These are phyloP conservation scores for Metschnikowia vanudenii DNA, from an alignment of 805 yeast species.

Conservation along the genomic window DNA sequence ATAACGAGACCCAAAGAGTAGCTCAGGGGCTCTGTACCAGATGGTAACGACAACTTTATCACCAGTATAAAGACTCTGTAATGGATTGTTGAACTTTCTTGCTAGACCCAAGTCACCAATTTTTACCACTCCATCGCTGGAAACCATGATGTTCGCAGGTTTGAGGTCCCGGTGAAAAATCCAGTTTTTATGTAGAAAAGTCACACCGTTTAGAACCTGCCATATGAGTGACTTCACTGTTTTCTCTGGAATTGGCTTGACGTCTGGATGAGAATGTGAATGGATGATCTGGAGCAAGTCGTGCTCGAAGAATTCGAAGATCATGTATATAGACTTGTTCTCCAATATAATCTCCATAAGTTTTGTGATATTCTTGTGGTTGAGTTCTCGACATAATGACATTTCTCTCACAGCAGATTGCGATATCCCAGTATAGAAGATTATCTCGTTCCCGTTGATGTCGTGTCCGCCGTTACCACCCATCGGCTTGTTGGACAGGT, in stretches of 20 bases:
- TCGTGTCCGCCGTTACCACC: slow-evolving; percentile 29
- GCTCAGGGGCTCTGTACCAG: slow-evolving; percentile 95
- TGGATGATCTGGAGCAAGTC: slow-evolving; percentile 93
- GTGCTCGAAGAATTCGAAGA: slow-evolving; percentile 94
- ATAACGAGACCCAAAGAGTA: slow-evolving; percentile 86
- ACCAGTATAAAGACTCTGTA: slow-evolving; percentile 84
- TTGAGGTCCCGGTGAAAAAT: slow-evolving; percentile 91
- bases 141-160: slow-evolving; percentile 97
- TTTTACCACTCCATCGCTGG: slow-evolving; percentile 84
- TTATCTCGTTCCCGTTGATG: slow-evolving; percentile 75
- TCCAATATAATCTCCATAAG: slow-evolving; percentile 83
- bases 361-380: slow-evolving; percentile 74
- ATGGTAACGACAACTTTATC: slow-evolving; percentile 96
- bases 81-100: slow-evolving; percentile 78
- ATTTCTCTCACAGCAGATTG: slow-evolving; percentile 96
- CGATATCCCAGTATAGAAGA: slow-evolving; percentile 91
- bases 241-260: slow-evolving; percentile 70
- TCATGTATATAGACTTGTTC: slow-evolving; percentile 88
- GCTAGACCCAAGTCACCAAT: slow-evolving; percentile 95
- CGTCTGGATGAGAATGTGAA: slow-evolving; percentile 87
- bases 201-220: slow-evolving; percentile 91
- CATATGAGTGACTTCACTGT: slow-evolving; percentile 83
- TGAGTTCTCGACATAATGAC: slow-evolving; percentile 87
- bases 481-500: slow-evolving; percentile 29
- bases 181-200: slow-evolving; percentile 94